Base-by-base conservation (phyloP, 257 asterid species). In the Paulownia fortunei region DNA sequence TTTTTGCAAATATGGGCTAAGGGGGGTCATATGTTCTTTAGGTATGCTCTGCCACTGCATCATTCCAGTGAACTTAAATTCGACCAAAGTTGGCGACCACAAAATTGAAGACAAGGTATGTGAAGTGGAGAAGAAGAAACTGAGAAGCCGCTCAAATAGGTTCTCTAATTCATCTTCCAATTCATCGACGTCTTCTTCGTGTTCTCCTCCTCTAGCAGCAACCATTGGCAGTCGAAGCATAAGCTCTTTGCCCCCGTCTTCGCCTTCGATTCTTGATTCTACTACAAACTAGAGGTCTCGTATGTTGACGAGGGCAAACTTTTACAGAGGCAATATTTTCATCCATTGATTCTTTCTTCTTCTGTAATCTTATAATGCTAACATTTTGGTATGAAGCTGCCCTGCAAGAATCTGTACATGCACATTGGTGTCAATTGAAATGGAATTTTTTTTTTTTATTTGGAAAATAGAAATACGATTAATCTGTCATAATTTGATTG, bases 11-110 rank as follows among this genome's bases (percentile, higher is more conserved):
- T n/a, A n/a, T n/a, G n/a, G n/a, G n/a, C n/a, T n/a, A n/a, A n/a
- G n/a, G n/a, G n/a, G n/a, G n/a, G n/a, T n/a, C n/a, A n/a, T 12
- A 37, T 19, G 21, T 47, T 21, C 15, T 74, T 21, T 65, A 94
- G 97, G 97, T 75, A 69, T 84, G 27, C 69, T 90, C 26, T 92
- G 98, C 86, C 84, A 87, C 61, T 93, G 98, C 79, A 89, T 93
- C 7, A 85, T 93, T 67, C 97, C 97, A 0, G 90, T 69, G 76
- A 91, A 77, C 86, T 80, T 91, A 78, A 91, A 87, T 80, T 76
- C 92, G 2, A 84, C 87, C 0, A 86, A 86, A 78, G 90, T 89
- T 23, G 80, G 92, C 37, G 89, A 86, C 61, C 92, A 83, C 80
- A 81, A 82, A 56, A 84, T 82, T 12, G 92, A 91, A 73, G 91